Conservation (phyloP, 345 rosid genomes). For the thale cress (Arabidopsis thaliana) region DNA sequence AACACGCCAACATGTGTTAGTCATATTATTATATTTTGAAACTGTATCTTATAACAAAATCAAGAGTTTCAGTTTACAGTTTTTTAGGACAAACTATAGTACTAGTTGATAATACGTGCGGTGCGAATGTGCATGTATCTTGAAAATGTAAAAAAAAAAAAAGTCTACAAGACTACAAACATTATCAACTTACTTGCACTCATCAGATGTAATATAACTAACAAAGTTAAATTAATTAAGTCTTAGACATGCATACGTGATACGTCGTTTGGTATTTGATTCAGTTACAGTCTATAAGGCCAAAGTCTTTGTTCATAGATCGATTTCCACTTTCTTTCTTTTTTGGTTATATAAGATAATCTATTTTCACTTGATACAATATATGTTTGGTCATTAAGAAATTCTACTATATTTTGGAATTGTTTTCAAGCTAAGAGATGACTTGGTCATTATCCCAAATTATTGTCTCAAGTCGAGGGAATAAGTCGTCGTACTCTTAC, state of each 20-base stretch:
- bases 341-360: neutral
- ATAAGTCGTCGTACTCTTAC: constrained; percentile 34
- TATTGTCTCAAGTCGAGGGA: constrained; percentile 22
- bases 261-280: neutral
- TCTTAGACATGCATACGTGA: neutral
- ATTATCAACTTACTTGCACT: constrained; percentile 7
- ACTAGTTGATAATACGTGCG: neutral
- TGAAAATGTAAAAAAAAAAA: neutral
- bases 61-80: constrained; percentile 7
- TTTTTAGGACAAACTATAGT: constrained; percentile 2
- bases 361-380: neutral
- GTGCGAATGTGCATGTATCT: constrained; percentile 9
- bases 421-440: constrained; percentile 2
- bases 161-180: neutral
- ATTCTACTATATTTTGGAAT: neutral
- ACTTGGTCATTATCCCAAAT: constrained; percentile 7
- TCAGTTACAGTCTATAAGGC: neutral
- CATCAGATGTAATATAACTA: neutral
- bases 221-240: neutral
- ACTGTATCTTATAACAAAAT: neutral
- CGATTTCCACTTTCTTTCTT: neutral
- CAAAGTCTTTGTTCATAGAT: constrained; percentile 8
- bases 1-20: constrained; percentile 37
- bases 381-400: neutral
- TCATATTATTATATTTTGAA: constrained; percentile 4